These are phyloP conservation scores for Tardiomyces digboiensis DNA, from an alignment of 1,139 yeast species.

Conservation along the genomic window DNA sequence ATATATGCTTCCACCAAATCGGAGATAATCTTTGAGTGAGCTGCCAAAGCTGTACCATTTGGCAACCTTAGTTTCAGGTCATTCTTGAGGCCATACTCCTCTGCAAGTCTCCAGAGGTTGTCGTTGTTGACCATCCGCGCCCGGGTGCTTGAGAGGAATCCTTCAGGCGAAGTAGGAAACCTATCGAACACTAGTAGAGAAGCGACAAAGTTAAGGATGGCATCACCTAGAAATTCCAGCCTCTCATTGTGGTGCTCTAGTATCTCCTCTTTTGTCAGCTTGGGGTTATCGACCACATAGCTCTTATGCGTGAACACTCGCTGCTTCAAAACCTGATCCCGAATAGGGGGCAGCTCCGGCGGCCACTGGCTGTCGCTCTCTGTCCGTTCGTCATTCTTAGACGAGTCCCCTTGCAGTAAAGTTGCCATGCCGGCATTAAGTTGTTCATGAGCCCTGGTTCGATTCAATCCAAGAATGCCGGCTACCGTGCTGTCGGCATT, in stretches of 20 bases:
- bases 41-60: conserved; percentile 5
- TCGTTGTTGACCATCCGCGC: conserved; percentile 67
- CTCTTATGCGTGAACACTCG: conserved; percentile 84
- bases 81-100: conserved; percentile 59
- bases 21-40: conserved; percentile 45
- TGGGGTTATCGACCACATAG: conserved; percentile 45
- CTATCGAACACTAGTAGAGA: conserved; percentile 56
- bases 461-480: conserved; percentile 29
- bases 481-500: conserved; percentile 42
- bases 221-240: conserved; percentile 89
- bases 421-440: conserved; percentile 3
- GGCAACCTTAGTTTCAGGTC: conserved; percentile 32
- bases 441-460: conserved; percentile 13
- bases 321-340: conserved; percentile 46
- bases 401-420: conserved; percentile 4
- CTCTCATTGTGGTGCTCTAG: conserved; percentile 75
- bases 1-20: conserved; percentile 88
- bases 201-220: conserved; percentile 65
- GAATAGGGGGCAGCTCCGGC: conserved; percentile 65
- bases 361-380: conserved; percentile 25
- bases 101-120: conserved; percentile 61
- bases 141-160: conserved; percentile 66
- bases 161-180: conserved; percentile 72
- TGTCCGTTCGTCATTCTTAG: conserved; percentile 11
- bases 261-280: conserved; percentile 44